Evolutionary conservation across 768 basidiomycete species (phyloP), one percentile per base, ranked within the genome.

Genomic region (Amylocystis lapponica): DNA sequence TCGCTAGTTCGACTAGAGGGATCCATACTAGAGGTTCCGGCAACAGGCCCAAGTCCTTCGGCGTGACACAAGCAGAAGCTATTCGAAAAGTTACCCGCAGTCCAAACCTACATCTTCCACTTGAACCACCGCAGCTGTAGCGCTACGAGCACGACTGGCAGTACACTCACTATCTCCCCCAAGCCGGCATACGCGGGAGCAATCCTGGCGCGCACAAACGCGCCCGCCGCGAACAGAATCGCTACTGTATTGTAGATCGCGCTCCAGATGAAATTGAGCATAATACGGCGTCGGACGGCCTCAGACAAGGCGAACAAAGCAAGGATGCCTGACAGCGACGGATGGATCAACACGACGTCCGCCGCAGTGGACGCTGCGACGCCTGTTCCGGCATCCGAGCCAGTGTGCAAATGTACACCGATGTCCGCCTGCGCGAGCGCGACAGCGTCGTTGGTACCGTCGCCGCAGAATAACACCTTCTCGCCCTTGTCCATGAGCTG

Each of bases 391-490:
- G 61, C 56, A n/a, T 65, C 64, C 9, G 59, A 48, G 35, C 54
- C 50, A 5, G 56, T 53, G 35, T 54, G 53, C 43, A 62, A 49
- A 43, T 59, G 56, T 19, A 78, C 64, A 19, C 67, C 67, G 13
- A 76, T 63, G 46, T 77, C 74, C 1, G 78, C 76, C 20, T 68
- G 71, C 0, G 74, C 68, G 19, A 79, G 67, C 7, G 76, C 69
- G 11, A 65, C 63, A 5, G 71, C 59, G 54, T 78, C 76, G 56
- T 79, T 77, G 20, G 74, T 66, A 14, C 78, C 78, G 54, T 79
- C 78, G 27, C 71, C 70, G 22, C 69, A 59, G 59, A 74, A 75
- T 31, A 66, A 53, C 3, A 73, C 72, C 8, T 57, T 54, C 14
- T 52, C 53, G 34, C 56, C 54, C 25, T 36, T 37, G 4, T 45